Conservation (phyloP, 2,329 filamentous ascomycete genomes). For the Aspergillus bombycis region DNA sequence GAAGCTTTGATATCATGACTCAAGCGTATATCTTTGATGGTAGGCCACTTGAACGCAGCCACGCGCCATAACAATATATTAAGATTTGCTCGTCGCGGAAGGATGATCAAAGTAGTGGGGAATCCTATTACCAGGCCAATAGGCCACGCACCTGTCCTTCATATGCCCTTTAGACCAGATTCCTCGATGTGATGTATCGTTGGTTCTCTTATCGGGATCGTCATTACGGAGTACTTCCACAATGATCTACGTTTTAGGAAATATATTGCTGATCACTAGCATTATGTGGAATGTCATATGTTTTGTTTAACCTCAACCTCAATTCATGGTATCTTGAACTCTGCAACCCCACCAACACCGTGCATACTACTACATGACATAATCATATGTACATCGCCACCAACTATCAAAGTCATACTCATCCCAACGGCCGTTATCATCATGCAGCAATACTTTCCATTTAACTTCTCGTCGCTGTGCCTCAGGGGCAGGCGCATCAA, state of each 20-base stretch:
- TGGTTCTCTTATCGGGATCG: rapidly evolving
- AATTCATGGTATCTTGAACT: not conserved
- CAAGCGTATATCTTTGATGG: too few relatives aligned
- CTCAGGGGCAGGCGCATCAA: not conserved
- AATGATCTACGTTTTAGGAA: too few relatives aligned
- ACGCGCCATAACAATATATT: not conserved
- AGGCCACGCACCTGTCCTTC: not conserved
- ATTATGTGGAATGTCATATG: not conserved
- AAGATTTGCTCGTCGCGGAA: not conserved
- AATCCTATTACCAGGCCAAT: not conserved
- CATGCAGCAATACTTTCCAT: not conserved
- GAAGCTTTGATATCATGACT: not conserved
- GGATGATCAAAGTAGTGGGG: not conserved
- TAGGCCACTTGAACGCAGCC: not conserved
- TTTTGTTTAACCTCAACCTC: not conserved
- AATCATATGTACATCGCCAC: not conserved
- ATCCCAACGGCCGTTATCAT: not conserved
- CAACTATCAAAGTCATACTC: not conserved
- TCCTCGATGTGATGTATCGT: not conserved
- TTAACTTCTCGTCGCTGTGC: not conserved
- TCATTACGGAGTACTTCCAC: too few relatives aligned
- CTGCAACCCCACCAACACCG: not conserved
- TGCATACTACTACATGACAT: not conserved
- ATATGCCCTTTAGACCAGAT: not conserved
- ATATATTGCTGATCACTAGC: not conserved